Evolutionary conservation across 2,329 filamentous ascomycete species (phyloP).

Genomic region (Knufia fluminis): DNA sequence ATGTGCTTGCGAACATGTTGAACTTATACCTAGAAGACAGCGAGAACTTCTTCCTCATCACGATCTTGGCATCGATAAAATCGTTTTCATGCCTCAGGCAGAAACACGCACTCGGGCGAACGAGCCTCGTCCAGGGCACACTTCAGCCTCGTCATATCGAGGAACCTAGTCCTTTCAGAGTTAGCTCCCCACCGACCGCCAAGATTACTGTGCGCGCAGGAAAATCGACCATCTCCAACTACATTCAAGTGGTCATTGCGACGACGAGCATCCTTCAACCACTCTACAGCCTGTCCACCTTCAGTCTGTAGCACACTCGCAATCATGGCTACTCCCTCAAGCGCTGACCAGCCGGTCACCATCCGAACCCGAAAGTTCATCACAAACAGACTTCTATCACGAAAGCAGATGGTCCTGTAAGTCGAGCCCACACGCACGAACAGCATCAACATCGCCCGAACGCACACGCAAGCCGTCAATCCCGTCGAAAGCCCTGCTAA

Average conservation of each 20-base stretch:
- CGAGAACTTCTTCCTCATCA: not conserved
- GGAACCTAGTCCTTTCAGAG: no score
- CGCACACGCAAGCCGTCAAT: no score
- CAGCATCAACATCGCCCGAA: slow-evolving; percentile 2
- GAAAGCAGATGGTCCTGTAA: slow-evolving; percentile 99
- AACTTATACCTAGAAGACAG: no score
- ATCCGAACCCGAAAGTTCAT: slow-evolving; percentile 99
- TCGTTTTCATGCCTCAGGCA: no score
- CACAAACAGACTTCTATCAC: slow-evolving; percentile 96
- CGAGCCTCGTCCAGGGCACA: no score
- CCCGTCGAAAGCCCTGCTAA: no score
- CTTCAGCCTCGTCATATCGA: no score
- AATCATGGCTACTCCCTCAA: slow-evolving; percentile 60
- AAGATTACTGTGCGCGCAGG: not conserved
- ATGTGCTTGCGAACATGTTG: no score
- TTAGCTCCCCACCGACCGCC: no score
- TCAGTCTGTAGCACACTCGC: slow-evolving; percentile 28
- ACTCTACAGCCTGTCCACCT: not conserved
- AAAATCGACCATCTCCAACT: not conserved
- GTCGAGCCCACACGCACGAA: slow-evolving; percentile 42
- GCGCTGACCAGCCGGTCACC: slow-evolving; percentile 57
- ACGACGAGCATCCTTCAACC: slow-evolving; percentile 5
- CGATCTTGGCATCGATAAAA: no score
- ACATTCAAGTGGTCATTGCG: slow-evolving; percentile 15
- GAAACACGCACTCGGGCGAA: no score